Evolutionary conservation across 257 asterid species (phyloP).

Genomic region (Galeopsis tetrahit): DNA sequence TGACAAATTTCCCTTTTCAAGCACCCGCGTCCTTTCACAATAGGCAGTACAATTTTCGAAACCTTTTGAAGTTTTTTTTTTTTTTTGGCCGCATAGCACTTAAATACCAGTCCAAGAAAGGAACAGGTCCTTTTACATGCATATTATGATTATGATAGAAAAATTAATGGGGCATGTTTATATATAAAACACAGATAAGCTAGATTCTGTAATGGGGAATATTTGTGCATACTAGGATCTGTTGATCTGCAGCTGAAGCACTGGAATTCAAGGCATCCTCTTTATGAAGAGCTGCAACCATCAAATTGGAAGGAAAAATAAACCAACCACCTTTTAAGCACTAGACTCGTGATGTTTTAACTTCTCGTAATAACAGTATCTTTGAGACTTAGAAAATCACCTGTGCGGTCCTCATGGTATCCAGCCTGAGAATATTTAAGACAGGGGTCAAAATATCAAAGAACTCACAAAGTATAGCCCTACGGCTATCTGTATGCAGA

Average conservation of each 20-base stretch:
- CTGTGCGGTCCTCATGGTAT: constrained; percentile 53
- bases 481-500: constrained; percentile 27
- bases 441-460: constrained; percentile 41
- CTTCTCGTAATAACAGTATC: constrained; percentile 20
- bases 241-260: constrained; percentile 90
- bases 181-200: constrained; percentile 16
- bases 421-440: constrained; percentile 59
- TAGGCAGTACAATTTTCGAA: constrained; percentile 18
- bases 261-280: constrained; percentile 63
- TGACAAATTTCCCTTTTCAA: constrained; percentile 10
- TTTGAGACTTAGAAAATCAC: constrained; percentile 41
- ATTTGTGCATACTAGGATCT: constrained; percentile 73
- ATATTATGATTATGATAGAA: constrained; percentile 26
- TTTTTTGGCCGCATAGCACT: constrained; percentile 15
- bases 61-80: constrained; percentile 14
- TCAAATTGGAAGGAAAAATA: constrained; percentile 34
- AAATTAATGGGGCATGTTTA: constrained; percentile 9
- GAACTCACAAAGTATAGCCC: constrained; percentile 25
- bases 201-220: constrained; percentile 27
- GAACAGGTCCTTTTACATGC: constrained; percentile 23
- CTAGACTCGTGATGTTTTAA: constrained; percentile 2
- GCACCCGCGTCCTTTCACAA: constrained; percentile 19
- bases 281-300: constrained; percentile 64
- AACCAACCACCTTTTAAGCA: constrained; percentile 31
- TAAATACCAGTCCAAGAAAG: constrained; percentile 15